Conservation (phyloP, 2,329 filamentous ascomycete genomes). For the Fulvia fulva region DNA sequence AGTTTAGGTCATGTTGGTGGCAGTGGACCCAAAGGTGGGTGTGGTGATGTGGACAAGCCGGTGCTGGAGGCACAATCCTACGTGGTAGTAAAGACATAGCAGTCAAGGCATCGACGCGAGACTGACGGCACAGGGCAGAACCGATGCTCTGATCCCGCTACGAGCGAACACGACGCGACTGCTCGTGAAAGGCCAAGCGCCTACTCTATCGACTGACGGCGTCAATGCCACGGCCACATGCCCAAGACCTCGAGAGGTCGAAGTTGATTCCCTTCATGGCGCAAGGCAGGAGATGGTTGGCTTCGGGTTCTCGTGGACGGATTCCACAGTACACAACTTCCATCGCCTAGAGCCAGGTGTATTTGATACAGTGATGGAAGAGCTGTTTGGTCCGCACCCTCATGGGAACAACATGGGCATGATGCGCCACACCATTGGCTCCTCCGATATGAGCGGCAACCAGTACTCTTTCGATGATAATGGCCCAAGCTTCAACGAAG, state of each 20-base stretch:
- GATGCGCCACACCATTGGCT: constrained; percentile 41
- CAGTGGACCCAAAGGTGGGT: constrained; percentile 18
- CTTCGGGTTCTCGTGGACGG: constrained; percentile 40
- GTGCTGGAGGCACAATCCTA: constrained; percentile 18
- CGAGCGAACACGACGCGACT: constrained; percentile 22
- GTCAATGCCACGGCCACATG: constrained; percentile 9
- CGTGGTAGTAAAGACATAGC: constrained; percentile 8
- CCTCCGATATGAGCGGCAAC: constrained; percentile 33
- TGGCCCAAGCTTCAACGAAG: constrained; percentile 30
- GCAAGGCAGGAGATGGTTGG: constrained; percentile 32
- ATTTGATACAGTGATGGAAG: constrained; percentile 32
- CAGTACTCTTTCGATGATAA: constrained; percentile 39
- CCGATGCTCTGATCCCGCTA: constrained; percentile 22
- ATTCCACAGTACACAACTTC: constrained; percentile 37
- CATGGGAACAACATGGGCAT: constrained; percentile 36
- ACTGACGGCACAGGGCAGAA: constrained; percentile 10
- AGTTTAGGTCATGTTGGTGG: constrained; percentile 21
- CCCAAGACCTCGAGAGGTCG: constrained; percentile 9
- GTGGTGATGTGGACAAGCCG: constrained; percentile 20
- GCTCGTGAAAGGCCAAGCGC: constrained; percentile 17
- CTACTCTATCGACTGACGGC: constrained; percentile 2
- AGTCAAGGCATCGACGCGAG: not conserved
- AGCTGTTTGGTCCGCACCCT: constrained; percentile 31
- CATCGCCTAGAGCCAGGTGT: constrained; percentile 30
- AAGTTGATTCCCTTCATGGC: constrained; percentile 18